Evolutionary conservation across 441 rosid genomes (phyloP).

Genomic region (Cnidoscolus chayamansa): DNA sequence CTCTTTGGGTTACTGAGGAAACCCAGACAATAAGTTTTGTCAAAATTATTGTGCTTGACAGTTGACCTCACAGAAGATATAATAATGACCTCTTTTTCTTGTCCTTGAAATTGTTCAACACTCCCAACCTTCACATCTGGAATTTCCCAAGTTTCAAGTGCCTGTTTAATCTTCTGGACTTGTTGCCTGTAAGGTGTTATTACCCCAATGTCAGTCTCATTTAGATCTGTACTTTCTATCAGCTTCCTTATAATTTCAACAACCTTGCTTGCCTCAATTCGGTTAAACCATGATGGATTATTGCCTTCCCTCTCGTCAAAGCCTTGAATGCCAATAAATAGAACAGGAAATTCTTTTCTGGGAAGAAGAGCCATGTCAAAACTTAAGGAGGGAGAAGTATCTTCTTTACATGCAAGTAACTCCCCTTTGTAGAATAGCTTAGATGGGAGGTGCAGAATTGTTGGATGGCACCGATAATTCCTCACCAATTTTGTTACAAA

Average conservation of each 20-base stretch:
- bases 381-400: slow-evolving; percentile 29
- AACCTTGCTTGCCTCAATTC: slow-evolving; percentile 86
- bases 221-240: slow-evolving; percentile 37
- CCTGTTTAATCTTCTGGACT: slow-evolving; percentile 60
- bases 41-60: slow-evolving; percentile 68
- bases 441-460: slow-evolving; percentile 73
- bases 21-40: slow-evolving; percentile 64
- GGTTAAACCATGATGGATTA: slow-evolving; percentile 93
- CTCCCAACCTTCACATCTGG: slow-evolving; percentile 76
- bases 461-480: slow-evolving; percentile 69
- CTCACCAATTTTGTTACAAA: slow-evolving; percentile 62
- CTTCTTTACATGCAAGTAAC: slow-evolving; percentile 58
- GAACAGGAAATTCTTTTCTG: slow-evolving; percentile 59
- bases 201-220: slow-evolving; percentile 71
- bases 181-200: slow-evolving; percentile 92
- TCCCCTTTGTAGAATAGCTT: slow-evolving; percentile 62
- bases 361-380: slow-evolving; percentile 48
- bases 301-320: slow-evolving; percentile 90
- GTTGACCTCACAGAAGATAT: slow-evolving; percentile 85
- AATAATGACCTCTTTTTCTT: slow-evolving; percentile 73
- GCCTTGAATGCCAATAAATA: slow-evolving; percentile 82
- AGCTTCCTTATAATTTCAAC: slow-evolving; percentile 53
- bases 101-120: slow-evolving; percentile 96
- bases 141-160: slow-evolving; percentile 56
- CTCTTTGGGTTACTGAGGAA: slow-evolving; percentile 84